A percentile compares a stretch with the other conserved stretches of the same genome.
phyloP scores from a whole-genome alignment of 495 filamentous ascomycete genomes.

The Aspergillus mulundensis region DNA sequence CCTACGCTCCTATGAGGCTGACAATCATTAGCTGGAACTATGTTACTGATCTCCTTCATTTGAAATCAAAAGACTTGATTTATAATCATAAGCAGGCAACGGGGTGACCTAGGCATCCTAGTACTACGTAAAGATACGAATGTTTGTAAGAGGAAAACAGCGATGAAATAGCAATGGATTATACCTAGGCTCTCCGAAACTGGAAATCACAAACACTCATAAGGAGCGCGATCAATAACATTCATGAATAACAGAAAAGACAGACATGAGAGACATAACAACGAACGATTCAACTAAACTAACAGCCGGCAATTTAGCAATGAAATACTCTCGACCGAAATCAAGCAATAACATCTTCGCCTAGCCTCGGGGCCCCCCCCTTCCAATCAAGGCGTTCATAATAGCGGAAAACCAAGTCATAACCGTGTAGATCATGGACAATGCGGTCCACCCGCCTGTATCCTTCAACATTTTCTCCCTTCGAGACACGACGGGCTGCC shows the following conservation, averaged over 20 bases:
- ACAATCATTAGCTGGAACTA: no score
- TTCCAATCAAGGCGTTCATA: constrained; percentile 93
- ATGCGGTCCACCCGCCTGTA: constrained; percentile 92
- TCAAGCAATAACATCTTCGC: constrained; percentile 42
- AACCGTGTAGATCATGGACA: constrained; percentile 95
- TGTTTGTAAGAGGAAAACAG: background rate
- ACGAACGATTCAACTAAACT: constrained; percentile 9
- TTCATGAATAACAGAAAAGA: background rate
- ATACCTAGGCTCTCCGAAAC: background rate
- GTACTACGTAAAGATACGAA: no score
- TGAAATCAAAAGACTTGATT: no score
- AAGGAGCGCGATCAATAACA: background rate
- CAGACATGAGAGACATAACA: background rate
- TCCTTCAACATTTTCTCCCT: constrained; percentile 79
- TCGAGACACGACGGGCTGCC: constrained; percentile 50
- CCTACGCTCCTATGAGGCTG: background rate
- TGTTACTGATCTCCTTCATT: no score
- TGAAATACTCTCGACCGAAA: background rate
- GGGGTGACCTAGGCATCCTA: no score
- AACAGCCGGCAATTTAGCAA: constrained; percentile 1
- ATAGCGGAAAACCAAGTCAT: constrained; percentile 94
- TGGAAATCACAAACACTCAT: background rate
- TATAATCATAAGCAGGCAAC: no score
- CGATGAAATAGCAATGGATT: background rate
- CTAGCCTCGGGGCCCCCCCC: constrained; percentile 70